Evolutionary conservation across 148 eudicot species (phyloP).

Genomic region (Fagopyrum homotropicum): DNA sequence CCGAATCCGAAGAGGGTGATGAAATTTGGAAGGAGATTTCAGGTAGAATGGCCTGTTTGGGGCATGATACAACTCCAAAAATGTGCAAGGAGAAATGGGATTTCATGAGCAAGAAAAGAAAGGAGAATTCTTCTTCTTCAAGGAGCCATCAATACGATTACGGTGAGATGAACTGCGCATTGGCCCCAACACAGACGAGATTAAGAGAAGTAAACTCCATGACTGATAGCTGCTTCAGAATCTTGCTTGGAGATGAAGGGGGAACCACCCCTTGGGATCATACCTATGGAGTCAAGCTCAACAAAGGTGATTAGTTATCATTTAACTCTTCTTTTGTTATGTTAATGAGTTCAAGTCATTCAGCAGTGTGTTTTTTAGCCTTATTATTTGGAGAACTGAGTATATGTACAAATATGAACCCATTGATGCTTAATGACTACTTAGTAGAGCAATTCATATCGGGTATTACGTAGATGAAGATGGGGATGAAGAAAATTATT

Average conservation of each 20-base stretch:
- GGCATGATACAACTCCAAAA: background rate
- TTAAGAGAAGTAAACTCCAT: constrained; percentile 3
- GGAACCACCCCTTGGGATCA: background rate
- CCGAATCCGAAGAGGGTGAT: background rate
- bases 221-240: constrained; percentile 9
- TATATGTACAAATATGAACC: constrained; percentile 8
- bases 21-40: constrained; percentile 2
- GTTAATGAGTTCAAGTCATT: background rate
- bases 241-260: constrained; percentile 8
- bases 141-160: background rate
- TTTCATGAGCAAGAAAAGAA: background rate
- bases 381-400: background rate
- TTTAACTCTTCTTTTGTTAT: background rate
- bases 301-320: background rate
- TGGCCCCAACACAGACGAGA: background rate
- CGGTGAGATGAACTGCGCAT: background rate
- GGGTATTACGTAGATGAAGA: too few species aligned
- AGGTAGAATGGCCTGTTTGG: constrained; percentile 3
- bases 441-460: too few species aligned
- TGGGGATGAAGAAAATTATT: too few species aligned
- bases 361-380: background rate
- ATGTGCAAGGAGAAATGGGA: constrained; percentile 7
- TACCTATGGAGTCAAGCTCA: constrained; percentile 7
- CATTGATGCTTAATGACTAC: constrained; percentile 9
- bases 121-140: background rate